Evolutionary conservation across 495 filamentous ascomycete genomes (phyloP).

Genomic region (Podospora anserina): DNA sequence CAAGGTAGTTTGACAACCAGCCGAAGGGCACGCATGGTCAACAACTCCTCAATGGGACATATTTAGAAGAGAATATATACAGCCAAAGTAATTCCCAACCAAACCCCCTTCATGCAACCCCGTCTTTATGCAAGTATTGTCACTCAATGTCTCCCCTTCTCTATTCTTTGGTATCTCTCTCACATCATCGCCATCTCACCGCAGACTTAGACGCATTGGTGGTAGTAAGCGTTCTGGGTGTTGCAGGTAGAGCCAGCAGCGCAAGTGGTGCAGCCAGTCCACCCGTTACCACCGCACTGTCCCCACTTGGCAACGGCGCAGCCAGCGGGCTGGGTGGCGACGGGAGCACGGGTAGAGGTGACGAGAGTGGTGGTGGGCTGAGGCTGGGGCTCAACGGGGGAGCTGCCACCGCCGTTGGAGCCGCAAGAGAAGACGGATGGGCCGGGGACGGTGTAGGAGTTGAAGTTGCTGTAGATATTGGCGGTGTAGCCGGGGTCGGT

Average conservation of each 20-base stretch:
- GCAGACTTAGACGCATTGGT: slow-evolving; percentile 28
- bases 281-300: slow-evolving; percentile 41
- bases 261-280: slow-evolving; percentile 32
- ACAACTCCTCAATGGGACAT: background rate
- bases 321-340: slow-evolving; percentile 3
- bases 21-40: background rate
- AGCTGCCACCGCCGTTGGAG: slow-evolving; percentile 7
- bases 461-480: slow-evolving; percentile 37
- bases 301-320: slow-evolving; percentile 34
- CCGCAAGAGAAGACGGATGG: slow-evolving; percentile 28
- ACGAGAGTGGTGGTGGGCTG: slow-evolving; percentile 17
- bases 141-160: background rate
- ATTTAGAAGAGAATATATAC: background rate
- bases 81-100: background rate
- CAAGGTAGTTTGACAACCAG: too few species aligned
- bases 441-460: slow-evolving; percentile 33
- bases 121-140: background rate
- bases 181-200: background rate
- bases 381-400: background rate
- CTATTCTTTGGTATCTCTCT: background rate
- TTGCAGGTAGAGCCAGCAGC: slow-evolving; percentile 29
- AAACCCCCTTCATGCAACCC: background rate
- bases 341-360: slow-evolving; percentile 10
- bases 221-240: slow-evolving; percentile 29
- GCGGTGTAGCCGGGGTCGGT: slow-evolving; percentile 56